Evolutionary conservation across 2,329 filamentous ascomycete genomes (phyloP).

Genomic region (Seiridium cupressi): DNA sequence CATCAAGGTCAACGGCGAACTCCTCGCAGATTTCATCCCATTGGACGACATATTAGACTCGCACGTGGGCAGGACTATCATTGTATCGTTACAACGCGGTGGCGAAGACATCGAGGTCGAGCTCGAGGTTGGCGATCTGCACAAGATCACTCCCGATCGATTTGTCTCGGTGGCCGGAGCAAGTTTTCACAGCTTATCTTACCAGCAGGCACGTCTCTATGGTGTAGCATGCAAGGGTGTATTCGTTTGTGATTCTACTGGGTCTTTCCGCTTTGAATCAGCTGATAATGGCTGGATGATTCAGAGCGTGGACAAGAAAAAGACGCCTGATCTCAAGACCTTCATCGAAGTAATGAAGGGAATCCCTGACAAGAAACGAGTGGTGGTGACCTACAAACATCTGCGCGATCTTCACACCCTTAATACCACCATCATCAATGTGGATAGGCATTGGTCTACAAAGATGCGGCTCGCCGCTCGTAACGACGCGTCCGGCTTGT

Average conservation of each 20-base stretch:
- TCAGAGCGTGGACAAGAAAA: conserved; percentile 87
- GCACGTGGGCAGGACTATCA: conserved; percentile 75
- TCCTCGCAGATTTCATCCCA: conserved; percentile 89
- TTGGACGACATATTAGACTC: conserved; percentile 91
- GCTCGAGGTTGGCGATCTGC: conserved; percentile 82
- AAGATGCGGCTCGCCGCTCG: conserved; percentile 92
- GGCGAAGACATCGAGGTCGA: conserved; percentile 85
- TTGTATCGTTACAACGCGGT: conserved; percentile 81
- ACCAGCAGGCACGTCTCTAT: conserved; percentile 95
- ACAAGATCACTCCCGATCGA: conserved; percentile 91
- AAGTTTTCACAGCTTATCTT: conserved; percentile 94
- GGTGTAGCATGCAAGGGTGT: conserved; percentile 90
- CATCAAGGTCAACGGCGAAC: conserved; percentile 87
- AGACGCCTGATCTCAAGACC: conserved; percentile 79
- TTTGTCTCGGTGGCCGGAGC: conserved; percentile 93
- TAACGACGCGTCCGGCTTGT: conserved; percentile 86
- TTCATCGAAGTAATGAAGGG: conserved; percentile 89
- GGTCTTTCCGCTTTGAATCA: conserved; percentile 92
- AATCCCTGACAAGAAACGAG: conserved; percentile 78
- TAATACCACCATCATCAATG: conserved; percentile 86
- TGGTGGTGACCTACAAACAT: conserved; percentile 95
- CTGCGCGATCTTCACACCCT: conserved; percentile 91
- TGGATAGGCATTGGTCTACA: conserved; percentile 93
- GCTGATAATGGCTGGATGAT: conserved; percentile 92
- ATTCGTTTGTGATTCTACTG: conserved; percentile 90